These are phyloP conservation scores for Debaryomyces nepalensis DNA, from an alignment of 1,139 yeast species.

Conservation along the genomic window DNA sequence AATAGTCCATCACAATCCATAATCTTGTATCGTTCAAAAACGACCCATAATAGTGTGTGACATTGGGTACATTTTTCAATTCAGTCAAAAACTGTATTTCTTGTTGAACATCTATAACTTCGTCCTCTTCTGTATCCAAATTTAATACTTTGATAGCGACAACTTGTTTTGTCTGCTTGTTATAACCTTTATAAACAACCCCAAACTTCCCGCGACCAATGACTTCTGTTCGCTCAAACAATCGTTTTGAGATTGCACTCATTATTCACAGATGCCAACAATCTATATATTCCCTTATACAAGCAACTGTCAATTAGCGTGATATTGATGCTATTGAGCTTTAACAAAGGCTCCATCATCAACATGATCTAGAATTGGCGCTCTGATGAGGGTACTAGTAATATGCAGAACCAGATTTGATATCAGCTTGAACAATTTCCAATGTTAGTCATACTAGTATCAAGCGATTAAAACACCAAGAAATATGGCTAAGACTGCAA, in stretches of 20 bases:
- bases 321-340: not conserved
- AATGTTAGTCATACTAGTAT: conserved; percentile 3
- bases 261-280: not conserved
- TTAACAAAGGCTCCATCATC: too few relatives aligned
- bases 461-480: not conserved
- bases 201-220: conserved; percentile 98
- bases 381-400: not conserved
- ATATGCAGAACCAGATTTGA: not conserved
- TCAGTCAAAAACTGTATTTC: conserved; percentile 88
- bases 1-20: conserved; percentile 98
- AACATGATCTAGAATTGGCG: conserved; percentile 5
- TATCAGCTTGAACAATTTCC: not conserved
- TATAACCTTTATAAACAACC: conserved; percentile 85
- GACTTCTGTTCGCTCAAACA: conserved; percentile 81
- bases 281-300: not conserved
- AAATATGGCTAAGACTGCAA: conserved; percentile 42
- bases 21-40: conserved; percentile 83
- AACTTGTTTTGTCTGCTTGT: conserved; percentile 67
- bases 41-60: conserved; percentile 91
- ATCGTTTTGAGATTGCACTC: conserved; percentile 13
- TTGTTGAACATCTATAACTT: conserved; percentile 91
- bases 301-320: not conserved
- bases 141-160: conserved; percentile 94
- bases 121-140: conserved; percentile 92
- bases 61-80: conserved; percentile 83